Percentiles rank a stretch among this genome's conserved stretches.
Conservation (phyloP, 352 stramenopile genomes). For the Globisporangium polare region DNA sequence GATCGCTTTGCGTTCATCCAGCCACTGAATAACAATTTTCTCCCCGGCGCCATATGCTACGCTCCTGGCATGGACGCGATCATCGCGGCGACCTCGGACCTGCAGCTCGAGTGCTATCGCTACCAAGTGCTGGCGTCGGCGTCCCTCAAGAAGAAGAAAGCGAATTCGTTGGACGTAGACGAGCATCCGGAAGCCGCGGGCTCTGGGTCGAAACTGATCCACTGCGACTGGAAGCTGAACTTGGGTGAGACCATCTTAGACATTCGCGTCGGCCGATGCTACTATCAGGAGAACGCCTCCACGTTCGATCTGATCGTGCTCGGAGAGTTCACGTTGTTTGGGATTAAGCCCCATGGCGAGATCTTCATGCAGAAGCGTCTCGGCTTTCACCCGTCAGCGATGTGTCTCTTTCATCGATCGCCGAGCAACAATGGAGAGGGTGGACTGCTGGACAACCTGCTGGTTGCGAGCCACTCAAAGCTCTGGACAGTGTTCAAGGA, state of each 20-base stretch:
- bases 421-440: slow-evolving; percentile 3
- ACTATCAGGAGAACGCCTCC: slow-evolving; percentile 39
- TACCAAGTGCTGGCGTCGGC: slow-evolving; percentile 80
- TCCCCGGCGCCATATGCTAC: slow-evolving; percentile 83
- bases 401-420: slow-evolving; percentile 49
- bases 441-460: slow-evolving; percentile 59
- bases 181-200: slow-evolving; percentile 29
- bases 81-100: slow-evolving; percentile 72
- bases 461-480: slow-evolving; percentile 71
- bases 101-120: slow-evolving; percentile 86
- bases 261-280: slow-evolving; percentile 48
- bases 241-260: slow-evolving; percentile 58
- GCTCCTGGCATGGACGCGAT: slow-evolving; percentile 75
- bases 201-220: slow-evolving; percentile 29
- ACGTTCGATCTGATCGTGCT: slow-evolving; percentile 83
- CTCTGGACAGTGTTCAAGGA: slow-evolving; percentile 80
- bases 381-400: slow-evolving; percentile 59
- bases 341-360: slow-evolving; percentile 70
- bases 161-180: slow-evolving; percentile 38
- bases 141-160: slow-evolving; percentile 63
- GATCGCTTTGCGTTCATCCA: slow-evolving; percentile 86
- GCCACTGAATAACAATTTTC: slow-evolving; percentile 75
- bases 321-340: slow-evolving; percentile 78
- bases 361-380: slow-evolving; percentile 78
- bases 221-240: slow-evolving; percentile 72